Conservation (phyloP, 2,329 filamentous ascomycete species). For the Botryotinia globosa region DNA sequence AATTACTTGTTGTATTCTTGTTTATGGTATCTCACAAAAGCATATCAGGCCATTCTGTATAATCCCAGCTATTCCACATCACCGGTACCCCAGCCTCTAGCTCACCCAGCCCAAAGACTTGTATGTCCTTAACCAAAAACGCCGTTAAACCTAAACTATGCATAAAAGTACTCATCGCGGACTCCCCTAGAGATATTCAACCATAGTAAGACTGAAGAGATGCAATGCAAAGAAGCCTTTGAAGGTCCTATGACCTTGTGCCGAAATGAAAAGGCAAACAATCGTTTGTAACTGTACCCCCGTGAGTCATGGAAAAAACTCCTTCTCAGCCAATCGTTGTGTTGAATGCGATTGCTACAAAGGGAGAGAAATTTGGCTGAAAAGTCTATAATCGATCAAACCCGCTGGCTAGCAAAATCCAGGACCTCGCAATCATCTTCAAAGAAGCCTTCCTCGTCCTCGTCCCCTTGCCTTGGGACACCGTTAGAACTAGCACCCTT, state of each 20-base stretch:
- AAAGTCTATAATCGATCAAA: constrained; percentile 41
- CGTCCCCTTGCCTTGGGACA: constrained; percentile 41
- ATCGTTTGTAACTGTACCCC: not conserved
- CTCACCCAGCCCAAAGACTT: constrained; percentile 1
- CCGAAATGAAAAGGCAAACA: not conserved
- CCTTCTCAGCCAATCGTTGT: not conserved
- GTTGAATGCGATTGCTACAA: not conserved
- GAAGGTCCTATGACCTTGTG: not conserved
- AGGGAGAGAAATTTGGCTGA: not conserved
- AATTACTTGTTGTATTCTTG: constrained; percentile 3
- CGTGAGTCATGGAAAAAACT: not conserved
- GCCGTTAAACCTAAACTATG: constrained; percentile 11
- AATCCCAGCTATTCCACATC: constrained; percentile 2
- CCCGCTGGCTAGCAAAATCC: constrained; percentile 75
- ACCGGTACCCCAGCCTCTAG: not conserved
- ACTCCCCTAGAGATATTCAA: not conserved
- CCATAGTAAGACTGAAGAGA: not conserved
- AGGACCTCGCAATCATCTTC: constrained; percentile 91
- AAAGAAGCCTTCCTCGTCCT: constrained; percentile 76
- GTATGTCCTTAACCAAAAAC: constrained; percentile 11
- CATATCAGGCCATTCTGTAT: constrained; percentile 14
- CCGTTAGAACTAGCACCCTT: constrained; percentile 50
- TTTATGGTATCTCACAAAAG: constrained; percentile 17
- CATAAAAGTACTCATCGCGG: constrained; percentile 1
- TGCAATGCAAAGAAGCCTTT: not conserved